Evolutionary conservation across 1,139 yeast genomes (phyloP), one percentile per base, ranked within the genome.

Genomic region (Debaryomyces udenii): DNA sequence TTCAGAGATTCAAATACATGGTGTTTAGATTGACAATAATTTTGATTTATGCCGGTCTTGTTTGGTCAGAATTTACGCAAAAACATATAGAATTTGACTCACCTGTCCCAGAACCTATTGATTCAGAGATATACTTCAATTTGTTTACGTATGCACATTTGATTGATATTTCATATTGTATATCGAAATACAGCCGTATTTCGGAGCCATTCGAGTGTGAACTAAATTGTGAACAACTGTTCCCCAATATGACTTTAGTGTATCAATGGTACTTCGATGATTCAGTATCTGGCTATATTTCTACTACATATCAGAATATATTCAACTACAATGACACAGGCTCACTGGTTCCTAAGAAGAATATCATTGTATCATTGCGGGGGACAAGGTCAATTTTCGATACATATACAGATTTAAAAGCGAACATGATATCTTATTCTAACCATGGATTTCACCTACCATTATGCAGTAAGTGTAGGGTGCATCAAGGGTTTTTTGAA

Each of bases 351-450:
- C 37, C 40, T 1, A 64, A 55, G 37, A 65, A 65, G 45, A 66
- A 71, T 0, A 53, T 77, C 3, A 57, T 71, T 6, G 60, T 77
- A 0, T 66, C 75, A 0, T 51, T 77, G 4, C 50, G 82, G 41
- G 82, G 82, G 0, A 77, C 82, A 0, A 47, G 76, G 22, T 74
- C 80, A 0, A 51, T 76, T 6, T 62, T 62, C 34, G 82, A 77
- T 44, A 59, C 78, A 0, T 59, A 70, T 16, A 59, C 78, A 1
- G 81, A 77, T 48, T 50, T 75, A 28, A 64, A 66, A 37, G 66
- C 74, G 1, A 76, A 69, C 35, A 70, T 69, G 69, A 56, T 57
- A 1, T 38, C 50, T 0, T 71, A 66, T 45, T 40, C 58, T 26
- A 72, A 61, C 47, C 26, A 52, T 4, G 61, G 60, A 3, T 35